phyloP scores from a whole-genome alignment of 768 basidiomycete genomes.

The Rhodotorula diobovata region DNA sequence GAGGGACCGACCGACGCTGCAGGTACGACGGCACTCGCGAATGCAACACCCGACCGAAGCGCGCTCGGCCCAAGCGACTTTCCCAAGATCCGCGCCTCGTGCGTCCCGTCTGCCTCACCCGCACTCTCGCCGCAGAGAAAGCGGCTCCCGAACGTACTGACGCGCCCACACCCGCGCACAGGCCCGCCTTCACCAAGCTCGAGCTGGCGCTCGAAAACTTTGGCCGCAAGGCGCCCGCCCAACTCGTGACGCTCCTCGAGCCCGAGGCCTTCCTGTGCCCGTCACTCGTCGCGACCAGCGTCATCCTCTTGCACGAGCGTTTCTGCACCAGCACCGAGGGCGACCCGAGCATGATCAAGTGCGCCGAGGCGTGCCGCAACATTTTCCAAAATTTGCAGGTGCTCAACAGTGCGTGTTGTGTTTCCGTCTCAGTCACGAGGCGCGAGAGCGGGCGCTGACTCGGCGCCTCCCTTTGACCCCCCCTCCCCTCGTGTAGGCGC shows the following conservation, averaged over 20 bases:
- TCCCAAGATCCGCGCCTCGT: conserved; percentile 13
- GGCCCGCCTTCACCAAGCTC: conserved; percentile 8
- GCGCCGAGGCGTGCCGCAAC: background rate
- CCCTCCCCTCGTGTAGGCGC: background rate
- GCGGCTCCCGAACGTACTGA: no score
- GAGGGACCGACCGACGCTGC: no score
- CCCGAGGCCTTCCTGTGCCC: conserved; percentile 12
- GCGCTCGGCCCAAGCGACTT: background rate
- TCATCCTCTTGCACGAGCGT: conserved; percentile 13
- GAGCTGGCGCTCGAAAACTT: conserved; percentile 9
- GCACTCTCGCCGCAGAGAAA: no score
- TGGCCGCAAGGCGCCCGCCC: background rate
- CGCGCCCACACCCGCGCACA: background rate
- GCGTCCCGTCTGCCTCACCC: background rate
- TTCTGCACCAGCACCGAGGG: background rate
- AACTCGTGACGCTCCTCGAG: conserved; percentile 16
- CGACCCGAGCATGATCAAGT: conserved; percentile 7
- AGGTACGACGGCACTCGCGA: conserved; percentile 4
- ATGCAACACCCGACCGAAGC: background rate
- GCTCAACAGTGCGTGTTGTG: conserved; percentile 11
- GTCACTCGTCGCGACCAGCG: background rate
- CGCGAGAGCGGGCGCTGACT: no score
- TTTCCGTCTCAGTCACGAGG: no score
- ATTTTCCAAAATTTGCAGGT: conserved; percentile 7
- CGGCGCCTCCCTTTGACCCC: no score